These are phyloP conservation scores for Lathyrus tuberosus DNA, from an alignment of 306 rosid genomes.

Conservation along the genomic window DNA sequence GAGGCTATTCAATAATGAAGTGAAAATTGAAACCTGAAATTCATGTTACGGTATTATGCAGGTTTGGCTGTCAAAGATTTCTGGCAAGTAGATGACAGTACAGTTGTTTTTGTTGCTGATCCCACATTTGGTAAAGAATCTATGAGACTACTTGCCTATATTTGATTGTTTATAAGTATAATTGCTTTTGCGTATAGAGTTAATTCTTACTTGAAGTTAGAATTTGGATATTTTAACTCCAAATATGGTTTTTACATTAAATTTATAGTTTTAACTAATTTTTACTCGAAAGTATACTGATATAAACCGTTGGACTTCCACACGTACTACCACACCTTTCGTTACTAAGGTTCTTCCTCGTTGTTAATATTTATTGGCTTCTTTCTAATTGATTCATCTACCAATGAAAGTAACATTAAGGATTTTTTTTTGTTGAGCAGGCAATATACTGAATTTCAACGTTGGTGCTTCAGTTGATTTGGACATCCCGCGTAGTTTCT, in stretches of 20 bases:
- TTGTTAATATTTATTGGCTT: not conserved
- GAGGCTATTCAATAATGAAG: not conserved
- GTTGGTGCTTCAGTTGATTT: slow-evolving; percentile 87
- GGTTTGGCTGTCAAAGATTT: slow-evolving; percentile 92
- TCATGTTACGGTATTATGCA: slow-evolving; percentile 27
- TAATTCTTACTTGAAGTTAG: not conserved
- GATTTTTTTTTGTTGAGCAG: slow-evolving; percentile 51
- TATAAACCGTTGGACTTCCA: not conserved
- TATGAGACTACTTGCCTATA: not conserved
- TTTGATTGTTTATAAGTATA: not conserved
- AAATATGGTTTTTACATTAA: not conserved
- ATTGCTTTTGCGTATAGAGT: not conserved
- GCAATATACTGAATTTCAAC: slow-evolving; percentile 90
- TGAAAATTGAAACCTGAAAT: not conserved
- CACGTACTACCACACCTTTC: slow-evolving; percentile 12
- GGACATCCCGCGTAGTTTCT: slow-evolving; percentile 90
- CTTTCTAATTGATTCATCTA: not conserved
- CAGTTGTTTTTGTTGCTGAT: slow-evolving; percentile 96
- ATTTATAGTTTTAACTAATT: not conserved
- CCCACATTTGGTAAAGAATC: slow-evolving; percentile 82
- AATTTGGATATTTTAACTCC: not conserved
- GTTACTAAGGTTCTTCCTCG: slow-evolving; percentile 4
- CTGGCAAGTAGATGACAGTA: slow-evolving; percentile 98
- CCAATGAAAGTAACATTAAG: not conserved
- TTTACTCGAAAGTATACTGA: not conserved